Base-by-base conservation (phyloP, 2,329 filamentous ascomycete species). In the Pseudogymnoascus sp. region DNA sequence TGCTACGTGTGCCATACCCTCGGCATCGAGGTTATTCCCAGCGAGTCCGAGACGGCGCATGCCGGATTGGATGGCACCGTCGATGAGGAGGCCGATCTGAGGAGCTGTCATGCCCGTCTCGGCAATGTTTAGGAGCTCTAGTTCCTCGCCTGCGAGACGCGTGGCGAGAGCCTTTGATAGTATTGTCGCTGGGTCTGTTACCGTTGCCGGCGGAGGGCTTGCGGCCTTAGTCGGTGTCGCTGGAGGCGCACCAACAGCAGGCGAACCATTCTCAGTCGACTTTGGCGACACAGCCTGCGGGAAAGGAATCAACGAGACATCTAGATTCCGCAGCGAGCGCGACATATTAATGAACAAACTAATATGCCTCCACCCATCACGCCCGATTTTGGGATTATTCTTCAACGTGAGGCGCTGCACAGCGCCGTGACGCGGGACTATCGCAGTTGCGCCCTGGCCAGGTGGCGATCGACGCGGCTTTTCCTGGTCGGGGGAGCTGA, bases 261-360 rank as follows among this genome's bases (percentile, higher is more conserved):
- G 57, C 7, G 61, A 37, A 12, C 25, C 50, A 32, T 64, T 61
- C 9, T 67, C 64, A 1, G 62, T 57, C 25, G 61, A 25, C 20
- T 34, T 32, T 2, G 59, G 47, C 18, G 61, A 35, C 25, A 61
- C 38, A 39, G 70, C 58, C 47, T 77, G 75, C 2, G 90, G 91
- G 65, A 97, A 93, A 2, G 84, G 82, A 62, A 96, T 87, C 69
- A 90, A 88, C 0, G 92, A 96, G 28, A 97, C 73, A 72, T 99
- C 94, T 22, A 97, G 82, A 5, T 83, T 88, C 72, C 91, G 92
- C 61, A 99, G 78, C 1, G 91, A 91, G 64, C 86, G 87, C 67
- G 90, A 96, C 78, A 97, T 87, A 74, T 96, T 90, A 59, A 96
- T 80, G 71, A 97, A 99, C 6, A 96, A 78, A 39, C 88, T 88